A percentile compares a stretch with the other conserved stretches of the same genome.
These are phyloP conservation scores for Suhomyces vadensis DNA, from an alignment of 805 yeast genomes.

Conservation along the genomic window DNA sequence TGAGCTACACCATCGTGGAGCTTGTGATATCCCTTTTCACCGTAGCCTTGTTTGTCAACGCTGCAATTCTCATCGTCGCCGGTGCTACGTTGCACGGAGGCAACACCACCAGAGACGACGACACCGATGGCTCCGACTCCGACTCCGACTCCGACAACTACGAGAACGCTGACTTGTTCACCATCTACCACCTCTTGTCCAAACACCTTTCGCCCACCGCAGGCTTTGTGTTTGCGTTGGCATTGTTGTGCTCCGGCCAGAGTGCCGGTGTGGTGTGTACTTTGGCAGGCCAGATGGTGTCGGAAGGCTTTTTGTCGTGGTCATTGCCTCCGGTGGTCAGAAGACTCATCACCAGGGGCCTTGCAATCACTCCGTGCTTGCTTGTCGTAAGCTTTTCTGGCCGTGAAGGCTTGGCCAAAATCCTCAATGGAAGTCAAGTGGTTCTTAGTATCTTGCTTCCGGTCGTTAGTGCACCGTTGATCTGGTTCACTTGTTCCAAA, in stretches of 20 bases:
- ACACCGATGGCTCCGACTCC: constrained; percentile 17
- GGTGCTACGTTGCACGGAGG: constrained; percentile 74
- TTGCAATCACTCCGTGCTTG: constrained; percentile 85
- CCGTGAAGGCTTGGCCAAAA: constrained; percentile 73
- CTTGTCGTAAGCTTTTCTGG: constrained; percentile 73
- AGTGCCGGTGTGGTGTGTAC: constrained; percentile 95
- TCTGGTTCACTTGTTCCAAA: constrained; percentile 74
- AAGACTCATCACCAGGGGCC: constrained; percentile 73
- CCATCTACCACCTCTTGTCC: constrained; percentile 71
- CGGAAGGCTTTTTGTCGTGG: constrained; percentile 86
- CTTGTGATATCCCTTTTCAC: constrained; percentile 77
- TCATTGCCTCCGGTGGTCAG: constrained; percentile 79
- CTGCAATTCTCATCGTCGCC: constrained; percentile 87
- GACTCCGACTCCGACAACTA: constrained; percentile 42
- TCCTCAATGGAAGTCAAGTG: constrained; percentile 81
- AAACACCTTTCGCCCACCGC: constrained; percentile 79
- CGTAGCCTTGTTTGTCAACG: constrained; percentile 89
- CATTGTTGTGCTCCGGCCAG: constrained; percentile 87
- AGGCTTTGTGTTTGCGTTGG: constrained; percentile 85
- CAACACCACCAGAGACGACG: constrained; percentile 12
- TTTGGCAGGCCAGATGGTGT: constrained; percentile 89
- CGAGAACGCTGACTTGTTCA: constrained; percentile 69
- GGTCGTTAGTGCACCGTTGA: constrained; percentile 83
- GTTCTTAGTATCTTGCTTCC: constrained; percentile 79
- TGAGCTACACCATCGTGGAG: constrained; percentile 81